These are phyloP conservation scores for Evansstolkia leycettana DNA, from an alignment of 495 filamentous ascomycete genomes.

Conservation along the genomic window DNA sequence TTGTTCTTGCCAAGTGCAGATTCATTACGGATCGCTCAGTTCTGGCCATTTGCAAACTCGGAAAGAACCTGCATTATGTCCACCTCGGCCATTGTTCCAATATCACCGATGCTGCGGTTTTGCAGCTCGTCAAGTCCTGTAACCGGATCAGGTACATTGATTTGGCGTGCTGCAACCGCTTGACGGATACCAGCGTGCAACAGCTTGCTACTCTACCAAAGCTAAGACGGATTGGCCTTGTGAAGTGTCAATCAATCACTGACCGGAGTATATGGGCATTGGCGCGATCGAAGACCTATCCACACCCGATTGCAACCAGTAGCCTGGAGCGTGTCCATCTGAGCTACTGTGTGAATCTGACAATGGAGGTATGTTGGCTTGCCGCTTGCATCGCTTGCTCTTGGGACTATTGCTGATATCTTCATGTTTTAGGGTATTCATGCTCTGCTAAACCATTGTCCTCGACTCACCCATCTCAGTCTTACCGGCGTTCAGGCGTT, in stretches of 20 bases:
- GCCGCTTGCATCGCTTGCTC: neutral
- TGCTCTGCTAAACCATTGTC: constrained; percentile 78
- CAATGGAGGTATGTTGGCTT: constrained; percentile 45
- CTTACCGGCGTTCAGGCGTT: constrained; percentile 86
- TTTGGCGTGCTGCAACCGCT: constrained; percentile 79
- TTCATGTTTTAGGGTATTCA: constrained; percentile 72
- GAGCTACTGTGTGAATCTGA: constrained; percentile 83
- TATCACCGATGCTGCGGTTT: constrained; percentile 80
- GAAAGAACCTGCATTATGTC: constrained; percentile 93
- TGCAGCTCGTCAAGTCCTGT: constrained; percentile 68
- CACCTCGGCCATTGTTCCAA: constrained; percentile 88
- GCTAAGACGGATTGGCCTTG: constrained; percentile 82
- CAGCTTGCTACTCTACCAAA: constrained; percentile 82
- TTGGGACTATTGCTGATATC: neutral
- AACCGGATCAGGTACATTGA: constrained; percentile 97
- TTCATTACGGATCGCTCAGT: constrained; percentile 86
- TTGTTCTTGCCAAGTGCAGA: constrained; percentile 88
- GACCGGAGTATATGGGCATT: constrained; percentile 78
- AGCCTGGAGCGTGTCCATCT: constrained; percentile 86
- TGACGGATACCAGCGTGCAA: constrained; percentile 81
- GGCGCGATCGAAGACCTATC: constrained; percentile 41
- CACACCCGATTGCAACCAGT: constrained; percentile 38
- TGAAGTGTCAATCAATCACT: constrained; percentile 86
- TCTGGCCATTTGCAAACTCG: constrained; percentile 71
- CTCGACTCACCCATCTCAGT: constrained; percentile 85